Evolutionary conservation across 225 moss, liverwort and hornwort species (phyloP).

Genomic region (Physcomitrellopsis africana): DNA sequence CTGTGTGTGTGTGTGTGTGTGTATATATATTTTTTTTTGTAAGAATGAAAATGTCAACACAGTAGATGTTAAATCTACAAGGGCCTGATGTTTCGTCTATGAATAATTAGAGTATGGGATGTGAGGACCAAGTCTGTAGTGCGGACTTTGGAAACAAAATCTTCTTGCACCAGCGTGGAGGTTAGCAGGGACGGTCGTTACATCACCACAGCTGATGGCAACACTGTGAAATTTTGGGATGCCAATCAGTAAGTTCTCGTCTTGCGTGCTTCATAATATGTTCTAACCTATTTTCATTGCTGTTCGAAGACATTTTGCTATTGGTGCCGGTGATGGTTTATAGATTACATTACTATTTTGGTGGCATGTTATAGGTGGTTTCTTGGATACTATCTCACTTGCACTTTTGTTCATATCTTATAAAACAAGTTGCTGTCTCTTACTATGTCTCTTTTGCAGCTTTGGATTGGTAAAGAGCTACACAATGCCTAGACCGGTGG

Average conservation of each 20-base stretch:
- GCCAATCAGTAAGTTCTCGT: slow-evolving; percentile 86
- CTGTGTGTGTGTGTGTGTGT: slow-evolving; percentile 9
- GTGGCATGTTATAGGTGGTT: background rate
- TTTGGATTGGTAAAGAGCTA: slow-evolving; percentile 98
- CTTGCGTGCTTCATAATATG: background rate
- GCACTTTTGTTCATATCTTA: background rate
- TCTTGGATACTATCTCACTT: background rate
- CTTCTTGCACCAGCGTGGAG: slow-evolving; percentile 97
- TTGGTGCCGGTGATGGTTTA: background rate
- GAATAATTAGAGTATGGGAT: slow-evolving; percentile 83
- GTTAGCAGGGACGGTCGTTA: slow-evolving; percentile 96
- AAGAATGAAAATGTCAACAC: background rate
- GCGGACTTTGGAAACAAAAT: slow-evolving; percentile 92
- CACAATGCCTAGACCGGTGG: slow-evolving; percentile 95
- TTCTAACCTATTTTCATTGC: background rate
- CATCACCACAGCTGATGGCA: slow-evolving; percentile 97
- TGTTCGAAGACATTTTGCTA: no score
- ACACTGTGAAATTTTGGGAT: slow-evolving; percentile 98
- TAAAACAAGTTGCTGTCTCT: background rate
- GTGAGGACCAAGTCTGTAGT: slow-evolving; percentile 87
- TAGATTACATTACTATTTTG: slow-evolving; percentile 4
- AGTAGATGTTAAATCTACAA: background rate
- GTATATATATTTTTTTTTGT: background rate
- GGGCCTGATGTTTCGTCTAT: slow-evolving; percentile 29
- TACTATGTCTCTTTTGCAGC: slow-evolving; percentile 46